phyloP scores from a whole-genome alignment of 768 basidiomycete species.

The Agrocybe pediades region DNA sequence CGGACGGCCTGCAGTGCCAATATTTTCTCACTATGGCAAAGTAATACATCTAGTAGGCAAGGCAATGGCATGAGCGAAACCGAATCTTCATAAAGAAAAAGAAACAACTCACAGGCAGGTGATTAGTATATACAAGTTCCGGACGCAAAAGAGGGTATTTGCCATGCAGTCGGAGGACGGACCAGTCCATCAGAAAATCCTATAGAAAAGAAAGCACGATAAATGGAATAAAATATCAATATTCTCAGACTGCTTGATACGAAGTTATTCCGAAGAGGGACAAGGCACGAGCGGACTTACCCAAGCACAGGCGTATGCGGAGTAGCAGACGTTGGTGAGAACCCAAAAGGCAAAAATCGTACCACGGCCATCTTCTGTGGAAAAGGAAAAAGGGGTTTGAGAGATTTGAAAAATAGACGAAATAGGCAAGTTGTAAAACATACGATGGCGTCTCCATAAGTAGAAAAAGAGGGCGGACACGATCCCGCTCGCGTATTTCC shows the following conservation, averaged over 20 bases:
- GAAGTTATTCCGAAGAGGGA: background rate
- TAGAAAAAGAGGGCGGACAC: constrained; percentile 68
- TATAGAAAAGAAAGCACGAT: constrained; percentile 24
- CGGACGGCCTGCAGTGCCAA: background rate
- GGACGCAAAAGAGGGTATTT: constrained; percentile 65
- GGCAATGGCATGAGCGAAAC: background rate
- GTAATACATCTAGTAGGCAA: constrained; percentile 63
- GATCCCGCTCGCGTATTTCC: constrained; percentile 79
- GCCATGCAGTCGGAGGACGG: constrained; percentile 61
- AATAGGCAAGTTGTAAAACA: constrained; percentile 13
- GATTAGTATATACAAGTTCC: constrained; percentile 72
- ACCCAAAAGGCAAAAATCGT: constrained; percentile 69
- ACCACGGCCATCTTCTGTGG: constrained; percentile 33
- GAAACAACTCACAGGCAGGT: constrained; percentile 52
- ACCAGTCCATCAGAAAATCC: constrained; percentile 95
- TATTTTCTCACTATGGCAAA: constrained; percentile 66
- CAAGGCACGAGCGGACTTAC: constrained; percentile 50
- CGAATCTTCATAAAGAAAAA: background rate
- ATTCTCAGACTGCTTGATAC: background rate
- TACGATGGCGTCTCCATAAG: constrained; percentile 74
- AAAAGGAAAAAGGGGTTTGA: background rate
- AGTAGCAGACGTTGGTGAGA: constrained; percentile 60
- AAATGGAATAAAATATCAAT: background rate
- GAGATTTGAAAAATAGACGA: background rate
- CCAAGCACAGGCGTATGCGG: constrained; percentile 79